Evolutionary conservation across 192 early-diverging fungal species (phyloP).

Genomic region (Neocallimastix lanati): DNA sequence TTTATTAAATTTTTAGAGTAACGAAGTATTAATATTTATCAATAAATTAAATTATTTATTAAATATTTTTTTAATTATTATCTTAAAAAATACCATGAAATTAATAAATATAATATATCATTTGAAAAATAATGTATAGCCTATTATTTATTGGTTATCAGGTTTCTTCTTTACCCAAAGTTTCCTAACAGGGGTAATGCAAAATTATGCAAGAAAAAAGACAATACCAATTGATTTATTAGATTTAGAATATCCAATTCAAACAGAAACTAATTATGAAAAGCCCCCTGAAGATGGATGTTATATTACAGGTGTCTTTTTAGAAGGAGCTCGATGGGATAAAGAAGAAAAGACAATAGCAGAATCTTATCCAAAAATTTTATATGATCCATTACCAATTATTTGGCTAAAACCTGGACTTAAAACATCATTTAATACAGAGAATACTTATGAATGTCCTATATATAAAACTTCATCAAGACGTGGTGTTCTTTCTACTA

Average conservation of each 20-base stretch:
- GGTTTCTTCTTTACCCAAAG: conserved; percentile 52
- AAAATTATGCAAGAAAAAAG: conserved; percentile 37
- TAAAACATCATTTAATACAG: conserved; percentile 13
- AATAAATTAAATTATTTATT: no score
- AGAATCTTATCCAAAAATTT: conserved; percentile 25
- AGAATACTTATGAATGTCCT: conserved; percentile 33
- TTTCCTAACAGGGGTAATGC: conserved; percentile 16
- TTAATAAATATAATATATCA: neutral
- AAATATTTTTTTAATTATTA: no score
- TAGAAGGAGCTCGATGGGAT: conserved; percentile 44
- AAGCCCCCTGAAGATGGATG: conserved; percentile 39
- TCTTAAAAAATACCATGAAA: neutral
- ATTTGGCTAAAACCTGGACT: conserved; percentile 40
- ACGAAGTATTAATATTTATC: no score
- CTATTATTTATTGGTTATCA: conserved; percentile 38
- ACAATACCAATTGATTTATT: conserved; percentile 41
- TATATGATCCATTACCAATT: conserved; percentile 33
- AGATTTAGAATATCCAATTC: conserved; percentile 29
- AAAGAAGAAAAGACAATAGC: conserved; percentile 26
- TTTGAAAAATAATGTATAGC: conserved; percentile 4
- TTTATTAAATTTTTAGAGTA: neutral
- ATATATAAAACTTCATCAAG: conserved; percentile 39
- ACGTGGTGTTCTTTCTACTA: conserved; percentile 35
- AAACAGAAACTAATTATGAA: conserved; percentile 23
- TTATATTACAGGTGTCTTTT: conserved; percentile 35